Evolutionary conservation across 2,329 filamentous ascomycete genomes (phyloP), one percentile per base, ranked within the genome.

Genomic region (Trichoderma semiorbis): DNA sequence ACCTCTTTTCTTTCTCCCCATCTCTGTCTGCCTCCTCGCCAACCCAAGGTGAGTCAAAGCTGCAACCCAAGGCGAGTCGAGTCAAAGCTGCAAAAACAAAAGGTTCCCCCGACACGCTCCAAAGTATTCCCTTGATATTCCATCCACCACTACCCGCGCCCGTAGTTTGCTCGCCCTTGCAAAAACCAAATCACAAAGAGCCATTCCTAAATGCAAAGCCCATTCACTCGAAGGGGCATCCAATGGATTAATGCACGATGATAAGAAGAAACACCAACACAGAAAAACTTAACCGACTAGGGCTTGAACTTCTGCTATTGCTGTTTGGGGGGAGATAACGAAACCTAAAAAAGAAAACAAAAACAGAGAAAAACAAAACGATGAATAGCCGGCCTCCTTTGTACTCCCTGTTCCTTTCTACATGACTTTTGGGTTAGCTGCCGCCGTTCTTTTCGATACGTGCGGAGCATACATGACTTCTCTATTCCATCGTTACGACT

Each of bases 401-500:
- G 78, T 80, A 82, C 80, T 81, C 81, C 80, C 78, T 77, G 76
- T 77, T 65, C 78, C 79, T 81, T 78, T 81, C 80, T 83, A 83
- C 81, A 83, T 82, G 81, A 83, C 74, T 82, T 82, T 81, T 81
- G 75, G 73, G 73, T 58, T 78, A 74, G 78, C 80, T 79, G 75
- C 77, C 77, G 78, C 78, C 77, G 76, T 76, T 76, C 75, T 53
- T 72, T 62, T 60, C 53, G 67, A 79, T 78, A 74, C 75, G 73
- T 75, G 76, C 76, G 78, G 78, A 78, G 79, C 80, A 78, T 82
- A 83, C 80, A 83, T 82, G 81, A 81, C 75, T 80, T 80, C 77
- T 80, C 81, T 82, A 82, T 82, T 81, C 79, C 81, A 75, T 80
- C 80, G 70, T 78, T 76, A 77, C 75, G 74, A 77, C 73, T 77